These are phyloP conservation scores for Trichoderma lentiforme DNA, from an alignment of 2,329 filamentous ascomycete species.

Conservation along the genomic window DNA sequence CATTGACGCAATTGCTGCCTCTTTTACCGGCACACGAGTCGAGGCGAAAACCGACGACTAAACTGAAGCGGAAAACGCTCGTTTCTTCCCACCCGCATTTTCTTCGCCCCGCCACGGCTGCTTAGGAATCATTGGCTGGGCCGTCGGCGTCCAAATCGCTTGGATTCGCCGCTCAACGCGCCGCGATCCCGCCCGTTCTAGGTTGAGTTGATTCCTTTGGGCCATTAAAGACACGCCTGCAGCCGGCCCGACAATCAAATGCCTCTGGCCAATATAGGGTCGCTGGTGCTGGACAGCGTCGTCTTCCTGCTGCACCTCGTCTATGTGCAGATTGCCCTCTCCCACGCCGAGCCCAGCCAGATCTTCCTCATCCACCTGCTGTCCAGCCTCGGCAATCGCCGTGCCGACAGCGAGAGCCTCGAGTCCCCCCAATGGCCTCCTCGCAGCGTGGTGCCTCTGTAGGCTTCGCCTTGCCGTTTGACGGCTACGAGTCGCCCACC, in stretches of 20 bases:
- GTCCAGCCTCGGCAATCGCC: constrained; percentile 45
- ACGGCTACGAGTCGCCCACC: constrained; percentile 39
- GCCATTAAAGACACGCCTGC: not conserved
- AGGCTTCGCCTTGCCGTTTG: constrained; percentile 1
- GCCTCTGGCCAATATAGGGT: constrained; percentile 51
- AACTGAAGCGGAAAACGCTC: not conserved
- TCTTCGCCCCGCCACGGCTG: not conserved
- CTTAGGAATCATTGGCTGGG: not conserved
- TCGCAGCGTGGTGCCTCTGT: constrained; percentile 19
- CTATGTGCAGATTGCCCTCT: constrained; percentile 51
- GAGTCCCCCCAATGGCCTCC: constrained; percentile 39
- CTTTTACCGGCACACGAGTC: not conserved
- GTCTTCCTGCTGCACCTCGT: constrained; percentile 53
- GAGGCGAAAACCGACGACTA: not conserved
- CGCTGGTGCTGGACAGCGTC: constrained; percentile 49
- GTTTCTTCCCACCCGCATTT: not conserved
- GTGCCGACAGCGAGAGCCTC: constrained; percentile 50
- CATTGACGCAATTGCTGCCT: not conserved
- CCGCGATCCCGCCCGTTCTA: not conserved
- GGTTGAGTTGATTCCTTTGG: not conserved
- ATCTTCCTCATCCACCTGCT: constrained; percentile 47
- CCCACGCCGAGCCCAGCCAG: constrained; percentile 46
- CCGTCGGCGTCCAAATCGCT: not conserved
- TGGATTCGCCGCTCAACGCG: not conserved
- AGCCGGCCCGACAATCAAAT: constrained; percentile 30